phyloP scores from a whole-genome alignment of 2,329 filamentous ascomycete species.

The Dothideomycetes sp. region DNA sequence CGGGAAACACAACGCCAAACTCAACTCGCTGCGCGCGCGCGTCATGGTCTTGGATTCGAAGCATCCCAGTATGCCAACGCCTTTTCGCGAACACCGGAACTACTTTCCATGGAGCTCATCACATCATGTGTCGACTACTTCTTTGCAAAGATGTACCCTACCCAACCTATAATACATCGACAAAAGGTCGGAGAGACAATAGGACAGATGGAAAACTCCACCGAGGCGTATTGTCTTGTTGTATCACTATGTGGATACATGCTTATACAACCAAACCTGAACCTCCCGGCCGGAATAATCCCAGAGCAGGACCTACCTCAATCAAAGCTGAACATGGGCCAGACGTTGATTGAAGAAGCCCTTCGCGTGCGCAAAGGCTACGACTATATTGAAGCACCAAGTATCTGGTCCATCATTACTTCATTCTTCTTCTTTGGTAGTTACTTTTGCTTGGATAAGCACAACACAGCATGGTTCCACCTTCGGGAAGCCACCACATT shows the following conservation, averaged over 20 bases:
- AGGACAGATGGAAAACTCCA: slow-evolving; percentile 37
- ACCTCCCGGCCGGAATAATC: slow-evolving; percentile 23
- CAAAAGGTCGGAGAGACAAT: slow-evolving; percentile 41
- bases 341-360: slow-evolving; percentile 48
- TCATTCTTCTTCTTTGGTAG: slow-evolving; percentile 52
- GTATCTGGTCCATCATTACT: slow-evolving; percentile 46
- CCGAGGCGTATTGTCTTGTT: slow-evolving; percentile 49
- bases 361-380: slow-evolving; percentile 44
- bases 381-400: slow-evolving; percentile 47
- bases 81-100: slow-evolving; percentile 34
- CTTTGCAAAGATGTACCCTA: slow-evolving; percentile 52
- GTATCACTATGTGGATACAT: slow-evolving; percentile 40
- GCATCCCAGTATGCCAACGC: slow-evolving; percentile 29
- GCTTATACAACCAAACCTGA: slow-evolving; percentile 38
- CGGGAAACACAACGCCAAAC: slow-evolving; percentile 39
- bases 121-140: slow-evolving; percentile 48
- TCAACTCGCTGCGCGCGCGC: slow-evolving; percentile 29
- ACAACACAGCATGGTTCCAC: slow-evolving; percentile 52
- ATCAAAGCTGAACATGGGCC: slow-evolving; percentile 35
- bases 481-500: slow-evolving; percentile 50
- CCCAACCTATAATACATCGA: slow-evolving; percentile 48
- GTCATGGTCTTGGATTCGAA: slow-evolving; percentile 25
- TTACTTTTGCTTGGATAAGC: slow-evolving; percentile 51
- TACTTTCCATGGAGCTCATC: slow-evolving; percentile 40
- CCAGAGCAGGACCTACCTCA: slow-evolving; percentile 39